phyloP scores from a whole-genome alignment of 78 protist genomes.

The Chrysochromulina parva region DNA sequence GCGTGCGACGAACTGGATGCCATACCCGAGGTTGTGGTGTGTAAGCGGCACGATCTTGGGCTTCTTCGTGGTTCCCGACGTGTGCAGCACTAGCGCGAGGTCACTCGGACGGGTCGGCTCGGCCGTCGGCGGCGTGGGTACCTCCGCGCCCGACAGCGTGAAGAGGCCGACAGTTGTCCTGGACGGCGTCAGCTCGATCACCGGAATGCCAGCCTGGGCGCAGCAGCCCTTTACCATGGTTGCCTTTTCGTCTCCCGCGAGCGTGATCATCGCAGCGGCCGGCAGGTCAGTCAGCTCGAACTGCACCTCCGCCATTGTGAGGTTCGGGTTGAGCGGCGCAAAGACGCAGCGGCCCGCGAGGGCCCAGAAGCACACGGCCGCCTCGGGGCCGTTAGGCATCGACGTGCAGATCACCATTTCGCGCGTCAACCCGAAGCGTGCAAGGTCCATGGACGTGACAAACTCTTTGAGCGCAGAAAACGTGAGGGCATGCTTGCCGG shows the following conservation, averaged over 20 bases:
- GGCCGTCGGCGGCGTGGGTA: background rate
- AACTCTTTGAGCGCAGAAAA: background rate
- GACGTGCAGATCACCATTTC: background rate
- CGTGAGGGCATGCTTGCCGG: too few relatives aligned
- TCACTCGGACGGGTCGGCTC: background rate
- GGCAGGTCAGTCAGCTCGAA: slow-evolving; percentile 9
- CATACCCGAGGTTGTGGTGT: background rate
- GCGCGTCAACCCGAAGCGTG: background rate
- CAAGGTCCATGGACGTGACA: background rate
- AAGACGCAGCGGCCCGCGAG: background rate
- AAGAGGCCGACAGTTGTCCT: background rate
- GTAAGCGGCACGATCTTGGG: slow-evolving; percentile 1
- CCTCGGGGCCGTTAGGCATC: background rate
- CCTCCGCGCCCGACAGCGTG: background rate
- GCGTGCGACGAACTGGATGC: background rate
- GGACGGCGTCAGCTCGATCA: background rate
- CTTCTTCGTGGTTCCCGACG: background rate
- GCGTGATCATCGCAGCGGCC: background rate
- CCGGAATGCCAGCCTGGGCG: background rate
- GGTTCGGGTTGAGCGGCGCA: background rate
- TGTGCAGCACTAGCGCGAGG: background rate
- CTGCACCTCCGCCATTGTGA: background rate
- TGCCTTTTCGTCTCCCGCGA: background rate
- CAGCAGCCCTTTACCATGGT: background rate
- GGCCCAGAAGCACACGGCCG: background rate